These are phyloP conservation scores for Breynia disticha DNA, from an alignment of 441 rosid genomes.

Conservation along the genomic window DNA sequence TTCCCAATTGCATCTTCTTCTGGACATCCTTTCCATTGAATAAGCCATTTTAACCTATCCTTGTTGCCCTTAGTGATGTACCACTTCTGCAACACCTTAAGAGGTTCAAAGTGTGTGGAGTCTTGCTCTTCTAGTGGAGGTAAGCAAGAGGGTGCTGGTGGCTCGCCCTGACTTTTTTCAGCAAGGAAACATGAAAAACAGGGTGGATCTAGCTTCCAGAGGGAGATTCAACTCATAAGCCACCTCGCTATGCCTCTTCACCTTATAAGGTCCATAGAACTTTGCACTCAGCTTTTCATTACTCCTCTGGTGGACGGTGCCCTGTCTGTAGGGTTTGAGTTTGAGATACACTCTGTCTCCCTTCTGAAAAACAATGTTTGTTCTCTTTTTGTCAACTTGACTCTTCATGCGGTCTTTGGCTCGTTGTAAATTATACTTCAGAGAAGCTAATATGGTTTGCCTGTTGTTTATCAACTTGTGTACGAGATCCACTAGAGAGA, in stretches of 20 bases:
- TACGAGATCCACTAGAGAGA: no score
- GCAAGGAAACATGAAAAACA: constrained; percentile 1
- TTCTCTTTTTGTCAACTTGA: not conserved
- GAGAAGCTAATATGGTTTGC: no score
- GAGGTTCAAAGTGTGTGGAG: not conserved
- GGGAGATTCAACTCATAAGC: not conserved
- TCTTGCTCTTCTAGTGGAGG: not conserved
- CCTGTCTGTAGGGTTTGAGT: not conserved
- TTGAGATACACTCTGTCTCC: constrained; percentile 4
- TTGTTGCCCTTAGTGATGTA: no score
- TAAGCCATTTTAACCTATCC: no score
- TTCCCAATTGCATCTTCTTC: not conserved
- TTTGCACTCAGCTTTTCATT: not conserved
- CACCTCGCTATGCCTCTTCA: not conserved
- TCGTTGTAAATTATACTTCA: no score
- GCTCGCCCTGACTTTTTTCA: not conserved
- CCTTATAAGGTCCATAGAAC: not conserved
- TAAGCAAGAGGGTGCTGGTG: not conserved
- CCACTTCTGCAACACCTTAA: not conserved
- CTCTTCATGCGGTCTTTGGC: not conserved
- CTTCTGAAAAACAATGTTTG: not conserved
- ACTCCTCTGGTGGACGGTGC: not conserved
- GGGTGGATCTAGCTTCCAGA: not conserved
- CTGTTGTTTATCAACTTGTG: no score
- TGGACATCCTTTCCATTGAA: not conserved